Base-by-base conservation (phyloP, 2,329 filamentous ascomycete species). In the Xylariaceae sp. region DNA sequence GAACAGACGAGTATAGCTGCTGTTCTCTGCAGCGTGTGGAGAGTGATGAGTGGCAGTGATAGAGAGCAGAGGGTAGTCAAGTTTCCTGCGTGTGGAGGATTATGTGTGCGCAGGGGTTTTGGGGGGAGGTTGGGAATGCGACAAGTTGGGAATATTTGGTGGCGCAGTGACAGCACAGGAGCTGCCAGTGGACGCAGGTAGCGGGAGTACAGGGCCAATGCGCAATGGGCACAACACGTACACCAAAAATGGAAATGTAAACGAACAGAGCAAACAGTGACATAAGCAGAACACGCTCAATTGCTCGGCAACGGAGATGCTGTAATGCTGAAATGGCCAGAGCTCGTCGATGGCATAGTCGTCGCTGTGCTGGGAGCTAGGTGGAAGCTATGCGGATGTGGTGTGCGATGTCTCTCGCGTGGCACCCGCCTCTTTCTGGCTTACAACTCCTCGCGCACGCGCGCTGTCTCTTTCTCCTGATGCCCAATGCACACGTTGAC, bases 121-220 rank as follows among this genome's bases (percentile, higher is more conserved):
- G 31, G 22, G 22, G 22, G 55, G 55, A 52, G 56, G 56, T 56
- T 58, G 56, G 56, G 56, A 45, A 58, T 54, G 56, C 54, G 48
- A 53, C 48, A 46, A 51, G 48, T 38, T 51, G 47, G 36, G 46
- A 54, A 52, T 53, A 58, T 50, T 58, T 54, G 56, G 56, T 58
- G 56, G 56, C 56, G 56, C 56, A 58, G 56, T 56, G 54, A 48
- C 43, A 31, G 44, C 36, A 10, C 36, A 14, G 36, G 45, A 45
- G 46, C 33, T 45, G 39, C 42, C 16, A 50, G 42, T 48, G 33
- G 45, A 42, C 53, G 48, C 49, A 45, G 19, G 44, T 19, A 4
- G 4, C 36, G n/a, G 45, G 48, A 17, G 36, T 39, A 13, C 36
- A 39, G 36, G 16, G 36, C 36, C 36, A 39, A 39, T 39, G 36